Evolutionary conservation across 31 red algal species (phyloP).

Genomic region (Odonthalia washingtoniensis): DNA sequence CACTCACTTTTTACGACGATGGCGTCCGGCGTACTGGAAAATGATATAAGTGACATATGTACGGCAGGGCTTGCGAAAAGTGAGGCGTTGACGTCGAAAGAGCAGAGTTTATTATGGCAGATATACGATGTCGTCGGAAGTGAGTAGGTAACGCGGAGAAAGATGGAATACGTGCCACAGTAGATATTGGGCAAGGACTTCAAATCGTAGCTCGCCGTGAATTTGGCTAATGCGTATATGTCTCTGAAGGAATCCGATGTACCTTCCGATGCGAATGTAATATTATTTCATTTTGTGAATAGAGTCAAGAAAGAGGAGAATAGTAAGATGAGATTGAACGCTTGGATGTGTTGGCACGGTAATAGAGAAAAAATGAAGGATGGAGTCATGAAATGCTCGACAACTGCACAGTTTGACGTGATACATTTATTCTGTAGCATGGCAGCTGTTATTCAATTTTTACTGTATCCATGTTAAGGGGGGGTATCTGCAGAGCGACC

Average conservation of each 20-base stretch:
- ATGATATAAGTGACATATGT: not conserved
- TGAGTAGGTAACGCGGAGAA: not conserved
- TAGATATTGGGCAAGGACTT: slow-evolving; percentile 36
- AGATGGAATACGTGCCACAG: slow-evolving; percentile 42
- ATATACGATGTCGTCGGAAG: not conserved
- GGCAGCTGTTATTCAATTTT: not conserved
- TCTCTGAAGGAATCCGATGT: slow-evolving; percentile 15
- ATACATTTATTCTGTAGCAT: not conserved
- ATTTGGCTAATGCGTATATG: slow-evolving; percentile 24
- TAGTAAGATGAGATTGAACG: not conserved
- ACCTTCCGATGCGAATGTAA: slow-evolving; percentile 8
- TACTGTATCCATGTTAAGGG: not conserved
- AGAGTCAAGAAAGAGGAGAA: slow-evolving; percentile 32
- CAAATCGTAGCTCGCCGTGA: not conserved
- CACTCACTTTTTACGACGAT: no score
- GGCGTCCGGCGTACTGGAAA: not conserved
- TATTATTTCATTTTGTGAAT: slow-evolving; percentile 29
- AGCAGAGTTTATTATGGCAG: not conserved
- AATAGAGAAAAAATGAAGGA: not conserved
- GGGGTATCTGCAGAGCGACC: not conserved
- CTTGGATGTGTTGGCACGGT: no score
- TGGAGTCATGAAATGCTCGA: not conserved
- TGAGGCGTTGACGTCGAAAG: not conserved
- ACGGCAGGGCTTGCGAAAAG: not conserved
- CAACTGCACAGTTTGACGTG: not conserved